Conservation (phyloP, 257 asterid genomes). For the Voacanga thouarsii region DNA sequence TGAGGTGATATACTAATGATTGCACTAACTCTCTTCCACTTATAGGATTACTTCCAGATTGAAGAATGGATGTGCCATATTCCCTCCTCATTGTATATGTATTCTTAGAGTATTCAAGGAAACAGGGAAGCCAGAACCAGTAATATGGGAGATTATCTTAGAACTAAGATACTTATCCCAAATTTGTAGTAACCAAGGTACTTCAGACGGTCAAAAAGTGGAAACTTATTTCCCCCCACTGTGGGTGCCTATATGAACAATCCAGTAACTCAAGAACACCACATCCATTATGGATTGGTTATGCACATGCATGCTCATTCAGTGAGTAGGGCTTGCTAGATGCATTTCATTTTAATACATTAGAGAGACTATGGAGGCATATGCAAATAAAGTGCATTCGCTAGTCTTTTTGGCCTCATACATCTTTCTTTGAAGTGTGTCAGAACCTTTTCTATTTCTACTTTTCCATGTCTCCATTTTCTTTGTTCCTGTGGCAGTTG, state of each 20-base stretch:
- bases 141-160: neutral
- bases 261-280: neutral
- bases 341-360: neutral
- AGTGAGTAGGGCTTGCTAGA: neutral
- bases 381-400: neutral
- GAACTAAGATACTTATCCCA: neutral
- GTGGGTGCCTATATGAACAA: neutral
- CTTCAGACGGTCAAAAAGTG: neutral
- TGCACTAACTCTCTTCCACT: neutral
- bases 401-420: neutral
- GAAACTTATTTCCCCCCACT: neutral
- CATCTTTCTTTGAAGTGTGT: neutral
- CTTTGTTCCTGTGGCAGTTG: neutral
- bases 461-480: neutral
- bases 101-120: neutral
- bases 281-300: neutral
- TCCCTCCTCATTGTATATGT: neutral
- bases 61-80: neutral
- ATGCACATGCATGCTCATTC: neutral
- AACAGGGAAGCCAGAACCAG: neutral
- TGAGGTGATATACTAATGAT: conserved; percentile 18
- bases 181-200: neutral
- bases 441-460: neutral
- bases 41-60: neutral
- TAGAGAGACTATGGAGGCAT: neutral